phyloP scores from a whole-genome alignment of 306 rosid species.

The Senna siamea region DNA sequence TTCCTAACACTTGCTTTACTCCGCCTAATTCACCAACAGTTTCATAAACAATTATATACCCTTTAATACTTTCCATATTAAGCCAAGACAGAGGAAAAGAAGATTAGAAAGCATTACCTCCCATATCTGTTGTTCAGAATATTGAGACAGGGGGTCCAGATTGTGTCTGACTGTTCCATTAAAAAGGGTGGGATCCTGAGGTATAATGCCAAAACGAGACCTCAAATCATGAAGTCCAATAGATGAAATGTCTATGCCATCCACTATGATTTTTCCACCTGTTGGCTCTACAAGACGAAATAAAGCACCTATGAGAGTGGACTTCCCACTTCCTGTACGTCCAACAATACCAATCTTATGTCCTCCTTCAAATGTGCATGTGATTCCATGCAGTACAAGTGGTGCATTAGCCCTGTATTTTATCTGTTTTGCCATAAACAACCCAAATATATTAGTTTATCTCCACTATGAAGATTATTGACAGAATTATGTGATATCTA shows the following conservation, averaged over 20 bases:
- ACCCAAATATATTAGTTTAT: background rate
- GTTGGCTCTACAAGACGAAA: constrained; percentile 81
- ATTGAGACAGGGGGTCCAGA: constrained; percentile 68
- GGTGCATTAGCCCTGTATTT: constrained; percentile 65
- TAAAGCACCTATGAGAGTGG: constrained; percentile 66
- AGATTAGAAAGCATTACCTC: constrained; percentile 47
- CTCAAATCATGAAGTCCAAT: constrained; percentile 83
- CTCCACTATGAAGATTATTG: background rate
- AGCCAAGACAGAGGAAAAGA: no score
- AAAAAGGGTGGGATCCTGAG: constrained; percentile 84
- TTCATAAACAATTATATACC: no score
- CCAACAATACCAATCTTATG: constrained; percentile 85
- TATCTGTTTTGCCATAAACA: constrained; percentile 51
- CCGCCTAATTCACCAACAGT: no score
- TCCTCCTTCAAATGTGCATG: constrained; percentile 76
- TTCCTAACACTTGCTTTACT: no score
- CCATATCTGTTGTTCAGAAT: constrained; percentile 65
- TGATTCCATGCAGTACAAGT: constrained; percentile 75
- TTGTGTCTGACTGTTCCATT: constrained; percentile 63
- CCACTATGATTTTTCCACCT: constrained; percentile 61
- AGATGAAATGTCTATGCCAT: constrained; percentile 63
- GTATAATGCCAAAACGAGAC: constrained; percentile 69
- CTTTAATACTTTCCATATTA: no score
- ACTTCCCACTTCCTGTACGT: constrained; percentile 83
- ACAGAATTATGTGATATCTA: no score